Base-by-base conservation (phyloP, 1,284 basidiomycete genomes). In the Chalciporus sp. region DNA sequence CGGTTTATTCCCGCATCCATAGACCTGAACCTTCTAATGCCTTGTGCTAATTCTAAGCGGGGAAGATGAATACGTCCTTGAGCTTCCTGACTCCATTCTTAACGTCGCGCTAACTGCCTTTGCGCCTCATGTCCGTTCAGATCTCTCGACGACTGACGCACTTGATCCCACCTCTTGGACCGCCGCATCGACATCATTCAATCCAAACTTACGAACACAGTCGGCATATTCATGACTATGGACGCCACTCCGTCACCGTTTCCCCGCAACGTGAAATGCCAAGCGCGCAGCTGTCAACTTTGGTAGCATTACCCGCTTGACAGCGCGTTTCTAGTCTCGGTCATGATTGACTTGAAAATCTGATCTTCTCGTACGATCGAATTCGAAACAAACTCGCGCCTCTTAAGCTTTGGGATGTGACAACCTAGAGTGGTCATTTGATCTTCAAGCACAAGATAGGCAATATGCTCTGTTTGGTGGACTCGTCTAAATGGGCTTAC, bases 321-420 rank as follows among this genome's bases (percentile, higher is more conserved):
- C 60, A 55, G 20, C 45, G 4, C 11, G 7, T 16, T 45, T 28
- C 39, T 43, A 19, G 39, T 48, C 29, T 57, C 49, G 44, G 6
- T 37, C 51, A 35, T 49, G 56, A 61, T 64, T 56, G 49, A 27
- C 59, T 29, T 49, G 62, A 52, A 58, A 65, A 65, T 65, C 61
- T 55, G 61, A 65, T 62, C 61, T 52, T n/a, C 49, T 60, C 12
- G 49, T 47, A 45, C 58, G 63, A 65, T 65, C 60, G 58, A n/a
- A n/a, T n/a, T n/a, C n/a, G n/a, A 41, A 42, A 17, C n/a, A 37
- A 17, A 37, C 16, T 37, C 2, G 31, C 47, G 47, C 39, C 46
- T n/a, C 42, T 47, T 53, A 35, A 35, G 55, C 28, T 41, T 20
- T 55, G 35, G 19, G 28, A 9, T 43, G 44, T 33, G 43, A 46